These are phyloP conservation scores for Babjeviella inositovora DNA, from an alignment of 805 yeast genomes.

Conservation along the genomic window DNA sequence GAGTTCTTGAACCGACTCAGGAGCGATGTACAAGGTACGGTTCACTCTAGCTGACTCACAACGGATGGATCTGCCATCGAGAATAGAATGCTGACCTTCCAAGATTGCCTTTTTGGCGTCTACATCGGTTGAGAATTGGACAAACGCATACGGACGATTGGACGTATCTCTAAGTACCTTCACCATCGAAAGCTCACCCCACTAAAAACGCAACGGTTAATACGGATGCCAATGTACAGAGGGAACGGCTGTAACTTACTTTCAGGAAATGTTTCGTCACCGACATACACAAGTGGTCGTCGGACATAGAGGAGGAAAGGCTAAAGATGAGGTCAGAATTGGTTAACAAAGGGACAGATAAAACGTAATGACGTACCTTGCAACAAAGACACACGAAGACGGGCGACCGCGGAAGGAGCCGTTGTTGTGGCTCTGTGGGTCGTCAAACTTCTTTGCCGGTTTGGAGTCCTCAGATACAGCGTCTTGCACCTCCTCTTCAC, in stretches of 20 bases:
- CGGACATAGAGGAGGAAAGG: constrained; percentile 45
- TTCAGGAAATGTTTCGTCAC: constrained; percentile 52
- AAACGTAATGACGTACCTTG: constrained; percentile 14
- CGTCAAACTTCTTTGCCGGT: too few relatives aligned
- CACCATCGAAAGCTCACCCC: constrained; percentile 59
- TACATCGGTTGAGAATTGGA: constrained; percentile 58
- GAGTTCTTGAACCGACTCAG: constrained; percentile 7
- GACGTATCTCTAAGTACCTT: constrained; percentile 73
- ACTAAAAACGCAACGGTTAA: constrained; percentile 11
- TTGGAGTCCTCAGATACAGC: too few relatives aligned
- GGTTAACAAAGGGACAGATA: background rate
- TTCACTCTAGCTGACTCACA: constrained; percentile 90
- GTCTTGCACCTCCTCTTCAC: too few relatives aligned
- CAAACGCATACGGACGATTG: constrained; percentile 86
- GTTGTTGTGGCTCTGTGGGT: too few relatives aligned
- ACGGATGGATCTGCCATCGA: constrained; percentile 66
- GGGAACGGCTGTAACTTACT: constrained; percentile 2
- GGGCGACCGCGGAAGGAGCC: constrained; percentile 49
- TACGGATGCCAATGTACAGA: background rate
- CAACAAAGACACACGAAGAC: constrained; percentile 79
- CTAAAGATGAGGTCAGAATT: constrained; percentile 11
- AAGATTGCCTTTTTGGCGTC: constrained; percentile 57
- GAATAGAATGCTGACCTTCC: constrained; percentile 48
- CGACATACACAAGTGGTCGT: constrained; percentile 55
- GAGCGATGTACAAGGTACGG: constrained; percentile 57